Evolutionary conservation across 352 stramenopile species (phyloP).

Genomic region (Phytopythium ostracodes): DNA sequence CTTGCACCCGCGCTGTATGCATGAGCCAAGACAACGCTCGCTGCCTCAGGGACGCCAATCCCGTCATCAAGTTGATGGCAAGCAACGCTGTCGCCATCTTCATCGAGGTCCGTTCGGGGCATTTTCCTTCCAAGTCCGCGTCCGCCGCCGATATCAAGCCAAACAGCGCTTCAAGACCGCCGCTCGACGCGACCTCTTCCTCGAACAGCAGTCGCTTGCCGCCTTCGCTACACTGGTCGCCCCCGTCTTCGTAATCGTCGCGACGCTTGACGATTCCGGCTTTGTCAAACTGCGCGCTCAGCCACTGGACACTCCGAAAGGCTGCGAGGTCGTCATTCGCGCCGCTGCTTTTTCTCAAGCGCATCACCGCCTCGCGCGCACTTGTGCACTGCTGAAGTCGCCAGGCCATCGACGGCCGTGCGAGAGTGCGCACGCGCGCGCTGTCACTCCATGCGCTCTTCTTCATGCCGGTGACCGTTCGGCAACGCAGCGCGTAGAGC

Average conservation of each 20-base stretch:
- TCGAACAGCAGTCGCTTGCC: slow-evolving; percentile 23
- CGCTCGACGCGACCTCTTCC: slow-evolving; percentile 21
- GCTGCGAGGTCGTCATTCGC: slow-evolving; percentile 19
- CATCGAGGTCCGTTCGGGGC: background rate
- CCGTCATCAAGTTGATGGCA: slow-evolving; percentile 24
- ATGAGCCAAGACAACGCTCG: slow-evolving; percentile 25
- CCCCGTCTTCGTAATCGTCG: slow-evolving; percentile 10
- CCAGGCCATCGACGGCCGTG: slow-evolving; percentile 51
- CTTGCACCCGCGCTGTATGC: slow-evolving; percentile 15
- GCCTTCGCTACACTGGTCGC: slow-evolving; percentile 1
- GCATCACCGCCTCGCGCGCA: slow-evolving; percentile 37
- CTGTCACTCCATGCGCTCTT: slow-evolving; percentile 49
- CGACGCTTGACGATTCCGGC: slow-evolving; percentile 14
- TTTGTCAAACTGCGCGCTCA: slow-evolving; percentile 38
- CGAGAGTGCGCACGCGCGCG: slow-evolving; percentile 46
- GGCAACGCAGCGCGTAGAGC: slow-evolving; percentile 52
- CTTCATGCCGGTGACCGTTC: slow-evolving; percentile 40
- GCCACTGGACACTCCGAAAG: slow-evolving; percentile 47
- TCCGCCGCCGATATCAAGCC: slow-evolving; percentile 19
- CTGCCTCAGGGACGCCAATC: slow-evolving; percentile 19
- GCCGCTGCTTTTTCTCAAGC: slow-evolving; percentile 23
- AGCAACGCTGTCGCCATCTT: slow-evolving; percentile 16
- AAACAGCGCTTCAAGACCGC: slow-evolving; percentile 25
- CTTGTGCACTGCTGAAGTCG: slow-evolving; percentile 44
- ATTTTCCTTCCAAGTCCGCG: background rate